Evolutionary conservation across 345 rosid species (phyloP), one percentile per base, ranked within the genome.

Genomic region (Hibiscus tridactylites): DNA sequence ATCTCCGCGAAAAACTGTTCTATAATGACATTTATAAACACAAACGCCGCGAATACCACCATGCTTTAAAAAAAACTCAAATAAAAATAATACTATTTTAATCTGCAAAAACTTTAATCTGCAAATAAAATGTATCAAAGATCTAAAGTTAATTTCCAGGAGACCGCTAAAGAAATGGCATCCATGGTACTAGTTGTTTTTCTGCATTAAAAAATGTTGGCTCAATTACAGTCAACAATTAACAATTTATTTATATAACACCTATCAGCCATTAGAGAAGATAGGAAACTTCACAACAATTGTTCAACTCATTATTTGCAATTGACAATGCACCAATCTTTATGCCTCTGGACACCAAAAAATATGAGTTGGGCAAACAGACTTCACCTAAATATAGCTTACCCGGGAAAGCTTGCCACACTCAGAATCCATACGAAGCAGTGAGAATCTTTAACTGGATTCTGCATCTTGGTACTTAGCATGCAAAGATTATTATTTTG

Each of bases 101-200:
- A 95, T 81, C 99, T 95, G 86, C 70, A 72, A 33, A 64, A n/a
- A n/a, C n/a, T 78, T 90, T 84, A 81, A 95, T 81, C 99, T 95
- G 86, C 70, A 72, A 33, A 64, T 33, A 77, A 59, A 81, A 75
- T 6, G 42, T 76, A 44, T 61, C 52, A 61, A 75, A 75, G 6
- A 71, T 61, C 44, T 56, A 77, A 47, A 78, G 61, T 35, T 37
- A 68, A 56, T 73, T 70, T 17, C 17, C 35, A n/a, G 61, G 19
- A 57, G 59, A 33, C 28, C 53, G 7, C 1, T 10, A n/a, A 63
- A 28, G 52, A 37, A 12, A 70, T 46, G 54, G 5, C 66, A 63
- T 69, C 44, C 58, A 58, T 29, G 28, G 59, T 3, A 76, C 37
- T 33, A 39, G 9, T 67, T 72, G 49, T 50, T 73, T 66, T 53